Evolutionary conservation across 352 stramenopile species (phyloP), one percentile per base, ranked within the genome.

Genomic region (Aphanomyces invadans): DNA sequence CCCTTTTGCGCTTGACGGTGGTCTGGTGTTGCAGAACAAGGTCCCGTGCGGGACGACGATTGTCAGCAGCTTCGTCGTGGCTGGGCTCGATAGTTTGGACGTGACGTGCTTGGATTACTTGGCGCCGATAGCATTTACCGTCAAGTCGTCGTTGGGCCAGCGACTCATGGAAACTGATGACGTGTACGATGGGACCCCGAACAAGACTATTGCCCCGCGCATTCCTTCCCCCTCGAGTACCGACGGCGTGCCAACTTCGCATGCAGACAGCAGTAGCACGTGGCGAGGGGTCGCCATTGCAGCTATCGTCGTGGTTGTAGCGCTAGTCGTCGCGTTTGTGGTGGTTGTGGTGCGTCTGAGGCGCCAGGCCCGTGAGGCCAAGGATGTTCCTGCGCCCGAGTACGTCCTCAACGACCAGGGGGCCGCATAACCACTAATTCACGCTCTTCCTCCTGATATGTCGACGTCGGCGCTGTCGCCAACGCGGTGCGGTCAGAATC

Each of bases 31-130:
- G 45, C 57, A 67, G 60, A 57, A 67, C 23, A 51, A 21, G 21
- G 60, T 51, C 4, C 60, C 72, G 1, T 88, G 77, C 25, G 79
- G 77, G 1, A 76, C 86, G 67, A 51, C 73, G 44, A 49, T 87
- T 28, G 52, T 86, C 28, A 49, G 65, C 11, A 79, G 74, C 17
- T 86, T 79, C 29, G 77, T 87, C 17, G 67, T 39, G 29, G 62
- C 51, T 26, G 49, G 54, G 11, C 75, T 78, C 3, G 70, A 82
- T 42, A 51, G 31, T 15, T 36, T 86, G n/a, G 76, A 86, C 69
- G 75, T 69, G n/a, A 73, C 76, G 0, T 88, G 80, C 52, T 61
- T 85, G 26, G 44, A 29, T 9, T n/a, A 71, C 11, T 73, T 81
- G 68, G 67, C 72, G 4, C 38, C 44, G 9, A 69, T 84, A 32